Evolutionary conservation across 768 basidiomycete species (phyloP).

Genomic region (Termitomyces sp.): DNA sequence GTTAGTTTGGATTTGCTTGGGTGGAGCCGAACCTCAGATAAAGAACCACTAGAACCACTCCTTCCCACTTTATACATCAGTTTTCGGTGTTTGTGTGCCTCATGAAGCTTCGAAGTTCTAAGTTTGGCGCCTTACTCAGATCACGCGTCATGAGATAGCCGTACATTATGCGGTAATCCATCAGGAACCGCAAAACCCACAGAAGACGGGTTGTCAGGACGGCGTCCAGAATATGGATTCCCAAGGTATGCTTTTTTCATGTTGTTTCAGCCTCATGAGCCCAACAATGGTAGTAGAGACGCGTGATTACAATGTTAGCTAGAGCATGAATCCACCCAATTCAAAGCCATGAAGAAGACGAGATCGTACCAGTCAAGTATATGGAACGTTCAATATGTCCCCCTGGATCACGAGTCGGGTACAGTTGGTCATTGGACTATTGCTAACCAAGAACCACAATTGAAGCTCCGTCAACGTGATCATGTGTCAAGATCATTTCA

Average conservation of each 20-base stretch:
- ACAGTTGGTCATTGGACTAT: conserved; percentile 1
- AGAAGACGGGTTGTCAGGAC: background rate
- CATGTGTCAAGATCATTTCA: background rate
- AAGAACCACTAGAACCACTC: background rate
- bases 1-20: background rate
- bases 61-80: background rate
- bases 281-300: background rate
- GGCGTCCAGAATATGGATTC: background rate
- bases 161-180: background rate
- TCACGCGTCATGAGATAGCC: background rate
- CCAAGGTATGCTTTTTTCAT: too few species aligned
- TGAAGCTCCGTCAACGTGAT: background rate
- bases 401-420: background rate
- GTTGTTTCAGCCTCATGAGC: too few species aligned
- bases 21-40: background rate
- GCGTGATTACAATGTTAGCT: background rate
- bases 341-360: background rate
- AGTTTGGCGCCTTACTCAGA: background rate
- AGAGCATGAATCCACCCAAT: background rate
- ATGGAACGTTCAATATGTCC: background rate
- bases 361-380: background rate
- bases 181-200: background rate
- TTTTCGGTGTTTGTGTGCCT: background rate
- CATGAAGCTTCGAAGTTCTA: too few species aligned
- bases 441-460: background rate